Conservation (phyloP, 345 rosid genomes). For the Pugionium cornutum region DNA sequence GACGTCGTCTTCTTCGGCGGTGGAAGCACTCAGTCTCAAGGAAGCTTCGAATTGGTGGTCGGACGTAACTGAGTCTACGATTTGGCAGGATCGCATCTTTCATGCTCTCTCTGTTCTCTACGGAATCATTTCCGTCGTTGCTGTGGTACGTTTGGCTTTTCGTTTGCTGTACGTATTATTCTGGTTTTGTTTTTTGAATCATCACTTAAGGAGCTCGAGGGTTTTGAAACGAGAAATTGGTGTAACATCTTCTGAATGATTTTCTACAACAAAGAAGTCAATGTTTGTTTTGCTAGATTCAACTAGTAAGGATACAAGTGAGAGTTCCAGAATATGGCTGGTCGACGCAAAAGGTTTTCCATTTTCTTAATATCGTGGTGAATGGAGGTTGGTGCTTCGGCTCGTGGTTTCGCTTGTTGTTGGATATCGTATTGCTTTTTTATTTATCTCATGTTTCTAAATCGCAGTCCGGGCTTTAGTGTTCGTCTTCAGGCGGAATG, state of each 20-base stretch:
- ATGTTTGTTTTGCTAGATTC: slow-evolving; percentile 53
- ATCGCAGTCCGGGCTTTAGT: slow-evolving; percentile 65
- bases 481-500: slow-evolving; percentile 65
- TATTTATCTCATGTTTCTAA: neutral
- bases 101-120: slow-evolving; percentile 66
- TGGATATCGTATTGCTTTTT: slow-evolving; percentile 17
- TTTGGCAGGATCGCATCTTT: slow-evolving; percentile 90
- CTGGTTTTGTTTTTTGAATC: neutral
- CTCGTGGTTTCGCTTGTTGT: slow-evolving; percentile 6
- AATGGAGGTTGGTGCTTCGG: slow-evolving; percentile 65
- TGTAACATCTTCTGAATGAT: neutral
- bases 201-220: slow-evolving; percentile 1
- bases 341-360: slow-evolving; percentile 96
- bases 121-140: slow-evolving; percentile 66
- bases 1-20: slow-evolving; percentile 30
- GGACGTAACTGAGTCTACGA: slow-evolving; percentile 55
- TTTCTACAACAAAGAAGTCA: neutral
- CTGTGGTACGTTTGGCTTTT: slow-evolving; percentile 49
- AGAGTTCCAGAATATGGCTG: slow-evolving; percentile 96
- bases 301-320: slow-evolving; percentile 77
- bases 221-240: slow-evolving; percentile 1
- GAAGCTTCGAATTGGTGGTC: slow-evolving; percentile 77
- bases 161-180: neutral
- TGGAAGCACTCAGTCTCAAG: slow-evolving; percentile 46
- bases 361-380: slow-evolving; percentile 87